Evolutionary conservation across 768 basidiomycete species (phyloP), one percentile per base, ranked within the genome.

Genomic region (Fibroporia radiculosa): DNA sequence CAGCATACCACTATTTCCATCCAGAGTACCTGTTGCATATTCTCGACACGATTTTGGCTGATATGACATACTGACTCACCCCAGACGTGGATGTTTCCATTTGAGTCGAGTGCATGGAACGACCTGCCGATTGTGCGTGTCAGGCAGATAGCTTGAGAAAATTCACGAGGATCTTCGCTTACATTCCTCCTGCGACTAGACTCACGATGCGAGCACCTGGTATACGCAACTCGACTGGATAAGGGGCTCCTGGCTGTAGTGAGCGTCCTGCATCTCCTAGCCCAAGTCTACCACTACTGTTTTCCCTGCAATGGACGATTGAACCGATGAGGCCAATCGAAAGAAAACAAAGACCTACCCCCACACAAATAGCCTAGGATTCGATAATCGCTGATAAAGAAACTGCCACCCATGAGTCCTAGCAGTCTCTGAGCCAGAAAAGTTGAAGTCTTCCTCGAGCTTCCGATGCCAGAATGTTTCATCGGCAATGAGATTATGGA

Each of bases 121-220:
- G 82, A 87, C 88, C 88, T 92, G 47, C 18, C 27, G 13, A 27
- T 2, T 42, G 4, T 42, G 32, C 34, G 38, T 26, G 23, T n/a
- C 26, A 20, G 26, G 31, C 7, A 32, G 44, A 43, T 23, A 38
- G 48, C 36, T 40, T 39, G 37, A 24, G 20, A 41, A 48, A 26
- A 29, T 39, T 19, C 37, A 33, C 40, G 25, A 31, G 29, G n/a
- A n/a, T n/a, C n/a, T 41, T 22, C 25, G 64, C 79, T 50, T 56
- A 87, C 90, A 85, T 91, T 57, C 92, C 92, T 16, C 87, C 83
- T 0, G 90, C 86, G 31, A 78, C 74, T 32, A 93, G 66, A 48
- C 69, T 76, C 29, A 93, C 85, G 44, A 92, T 74, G 11, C 78
- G 74, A 14, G 66, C 72, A 25, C 72, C 73, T 12, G 77, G 76